Base-by-base conservation (phyloP, 179 eudicot species). In the Heliamphora pulchella region DNA sequence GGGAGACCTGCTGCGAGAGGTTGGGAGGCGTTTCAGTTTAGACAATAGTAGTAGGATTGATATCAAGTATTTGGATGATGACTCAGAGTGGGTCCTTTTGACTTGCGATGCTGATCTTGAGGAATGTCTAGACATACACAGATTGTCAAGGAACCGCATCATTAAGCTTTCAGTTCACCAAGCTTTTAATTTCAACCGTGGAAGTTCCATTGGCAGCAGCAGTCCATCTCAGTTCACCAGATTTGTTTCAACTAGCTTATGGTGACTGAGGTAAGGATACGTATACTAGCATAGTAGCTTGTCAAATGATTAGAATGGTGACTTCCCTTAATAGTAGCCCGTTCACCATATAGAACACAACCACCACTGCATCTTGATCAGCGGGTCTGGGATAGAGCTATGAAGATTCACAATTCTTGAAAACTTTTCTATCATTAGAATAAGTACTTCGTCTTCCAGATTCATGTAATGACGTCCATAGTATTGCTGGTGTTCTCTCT, bases 31-130 rank as follows among this genome's bases (percentile, higher is more conserved):
- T 54, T 94, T 89, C 74, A 83, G 73, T 48, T 75, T 93, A 18
- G 90, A 81, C 4, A 89, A 89, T 74, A 71, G 81, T 69, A 84
- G 82, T 71, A 88, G 79, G 80, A 74, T 92, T 67, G 87, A 86
- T 78, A 77, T 94, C 74, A 94, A 93, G 86, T 94, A 94, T 80
- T 86, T 94, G 82, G 98, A 94, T 58, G 97, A 94, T 76, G 97
- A 93, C 68, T 85, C 80, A 17, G 98, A 94, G 82, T 93, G 97
- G 97, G 94, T 94, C 74, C 97, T 94, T 44, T 80, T 94, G 83
- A 91, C 97, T 9, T 94, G 98, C 72, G 94, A 94, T 83, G 98
- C 84, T 74, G 98, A 94, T 86, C 87, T 94, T 68, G 93, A 92
- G 81, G 97, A 94, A 78, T 94, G 98, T 73, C 78, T 89, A 55